Evolutionary conservation across 2,329 filamentous ascomycete genomes (phyloP), one percentile per base, ranked within the genome.

Genomic region (Talaromyces piceae): DNA sequence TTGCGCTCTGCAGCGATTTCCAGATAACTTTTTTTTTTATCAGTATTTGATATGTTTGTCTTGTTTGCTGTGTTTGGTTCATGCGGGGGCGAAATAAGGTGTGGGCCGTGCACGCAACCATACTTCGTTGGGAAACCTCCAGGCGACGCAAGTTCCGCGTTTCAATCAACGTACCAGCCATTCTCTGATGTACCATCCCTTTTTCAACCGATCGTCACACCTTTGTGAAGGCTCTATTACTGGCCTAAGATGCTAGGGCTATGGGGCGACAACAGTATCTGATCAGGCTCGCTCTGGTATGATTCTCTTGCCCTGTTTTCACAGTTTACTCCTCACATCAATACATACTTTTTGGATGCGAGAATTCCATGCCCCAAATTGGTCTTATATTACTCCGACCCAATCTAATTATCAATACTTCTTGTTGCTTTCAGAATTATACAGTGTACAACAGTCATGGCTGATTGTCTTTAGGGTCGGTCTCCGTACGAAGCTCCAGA

Each of bases 201-300:
- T 8, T 25, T 43, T 25, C 11, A 18, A 25, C n/a, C 20, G 7
- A 43, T 13, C 25, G 20, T 25, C 18, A 12, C 39, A 18, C 23
- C 13, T 5, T 22, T 25, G 13, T 43, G 39, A 13, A 12, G 1
- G 11, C 11, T 25, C 4, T 43, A 16, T 16, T 6, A 2, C 9
- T 23, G 20, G 5, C 25, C 16, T 28, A 3, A 46, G 3, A 11
- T 8, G 2, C 37, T 39, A 12, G 26, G 49, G 54, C 56, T 44
- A 73, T 74, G 72, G 72, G 72, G 54, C 67, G 72, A 58, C 70
- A 70, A 55, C 68, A 70, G 55, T 73, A 72, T 59, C 59, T 73
- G 59, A 71, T 68, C 53, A 61, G 71, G 55, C 65, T 74, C 51
- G 72, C 71, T 59, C 57, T 74, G 71, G 72, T 74, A 72, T 62